These are phyloP conservation scores for Hyphopichia khmerensis DNA, from an alignment of 1,139 yeast genomes.

Conservation along the genomic window DNA sequence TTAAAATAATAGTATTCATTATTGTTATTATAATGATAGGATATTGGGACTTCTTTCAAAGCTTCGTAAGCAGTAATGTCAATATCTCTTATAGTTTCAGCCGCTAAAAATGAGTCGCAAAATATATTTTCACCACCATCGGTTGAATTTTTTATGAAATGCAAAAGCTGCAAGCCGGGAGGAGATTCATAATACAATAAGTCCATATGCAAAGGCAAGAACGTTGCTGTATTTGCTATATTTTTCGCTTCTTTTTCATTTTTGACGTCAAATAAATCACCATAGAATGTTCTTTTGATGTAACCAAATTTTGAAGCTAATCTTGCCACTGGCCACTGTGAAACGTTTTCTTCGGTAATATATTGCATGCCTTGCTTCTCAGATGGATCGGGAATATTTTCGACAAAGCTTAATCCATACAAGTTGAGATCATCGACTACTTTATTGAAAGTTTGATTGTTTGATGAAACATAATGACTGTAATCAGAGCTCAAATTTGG, in stretches of 20 bases:
- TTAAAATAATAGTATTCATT: constrained; percentile 63
- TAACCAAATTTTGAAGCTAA: constrained; percentile 69
- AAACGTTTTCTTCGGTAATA: constrained; percentile 27
- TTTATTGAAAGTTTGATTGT: constrained; percentile 32
- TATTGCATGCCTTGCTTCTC: constrained; percentile 11
- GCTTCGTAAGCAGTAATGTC: constrained; percentile 70
- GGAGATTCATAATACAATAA: constrained; percentile 78
- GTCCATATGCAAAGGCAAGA: constrained; percentile 80
- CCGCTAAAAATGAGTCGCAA: constrained; percentile 76
- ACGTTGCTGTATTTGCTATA: constrained; percentile 68
- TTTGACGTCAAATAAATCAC: constrained; percentile 69
- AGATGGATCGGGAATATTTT: constrained; percentile 46
- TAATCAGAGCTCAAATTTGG: constrained; percentile 31
- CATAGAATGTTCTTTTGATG: constrained; percentile 71
- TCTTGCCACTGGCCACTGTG: constrained; percentile 40
- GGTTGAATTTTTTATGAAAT: constrained; percentile 62
- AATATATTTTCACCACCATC: constrained; percentile 71
- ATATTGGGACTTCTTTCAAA: constrained; percentile 60
- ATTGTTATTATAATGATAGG: constrained; percentile 68
- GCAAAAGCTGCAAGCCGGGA: constrained; percentile 77
- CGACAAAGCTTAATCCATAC: constrained; percentile 60
- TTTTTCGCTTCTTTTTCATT: constrained; percentile 63
- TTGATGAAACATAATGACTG: constrained; percentile 38
- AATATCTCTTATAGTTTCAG: constrained; percentile 46
- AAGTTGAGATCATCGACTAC: constrained; percentile 50